Base-by-base conservation (phyloP, 768 basidiomycete species). In the Sarcodon sp. region DNA sequence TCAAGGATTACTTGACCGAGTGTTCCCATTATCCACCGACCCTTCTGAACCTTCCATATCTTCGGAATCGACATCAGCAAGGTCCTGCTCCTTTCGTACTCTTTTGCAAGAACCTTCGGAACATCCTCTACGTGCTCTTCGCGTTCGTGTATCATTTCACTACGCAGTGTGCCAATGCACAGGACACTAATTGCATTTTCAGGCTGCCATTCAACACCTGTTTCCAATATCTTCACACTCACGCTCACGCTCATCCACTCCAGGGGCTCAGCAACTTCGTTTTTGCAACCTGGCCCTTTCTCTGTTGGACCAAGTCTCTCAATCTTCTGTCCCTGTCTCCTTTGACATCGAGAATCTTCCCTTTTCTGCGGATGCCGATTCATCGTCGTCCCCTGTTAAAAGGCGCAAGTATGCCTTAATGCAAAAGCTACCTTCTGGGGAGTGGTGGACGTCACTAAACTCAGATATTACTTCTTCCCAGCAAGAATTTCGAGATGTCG, bases 1-100 rank as follows among this genome's bases (percentile, higher is more conserved):
- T 0, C 85, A 86, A 54, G 83, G 80, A 43, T 68, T 90, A 4
- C 77, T 90, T 8, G 86, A 89, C 69, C 81, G 87, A 55, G 81
- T 85, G 53, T 83, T 84, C 58, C 76, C 80, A 35, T 66, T 79
- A 18, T 66, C 68, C 16, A 59, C 66, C 47, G 61, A 67, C 53
- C 63, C 66, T 38, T 60, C 66, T 35, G 60, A 66, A n/a, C 66
- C 73, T 1, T 63, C 69, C 13, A 66, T 71, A 1, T 27, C 16
- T 8, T 68, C 67, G 41, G 61, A 62, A 33, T 54, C 62, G 7
- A 38, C 49, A 27, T 27, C 21, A 27, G 21, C 21, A 27, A 27
- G 21, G 15, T 33, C 45, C 10, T 49, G 45, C 16, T 56, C 61
- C 41, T 53, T 63, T 3, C 55, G 53, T 47, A 55, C 65, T 8